Percentiles rank a stretch among this genome's conserved stretches.
Evolutionary conservation across 768 basidiomycete species (phyloP).

Genomic region (Kwoniella heveanensis): DNA sequence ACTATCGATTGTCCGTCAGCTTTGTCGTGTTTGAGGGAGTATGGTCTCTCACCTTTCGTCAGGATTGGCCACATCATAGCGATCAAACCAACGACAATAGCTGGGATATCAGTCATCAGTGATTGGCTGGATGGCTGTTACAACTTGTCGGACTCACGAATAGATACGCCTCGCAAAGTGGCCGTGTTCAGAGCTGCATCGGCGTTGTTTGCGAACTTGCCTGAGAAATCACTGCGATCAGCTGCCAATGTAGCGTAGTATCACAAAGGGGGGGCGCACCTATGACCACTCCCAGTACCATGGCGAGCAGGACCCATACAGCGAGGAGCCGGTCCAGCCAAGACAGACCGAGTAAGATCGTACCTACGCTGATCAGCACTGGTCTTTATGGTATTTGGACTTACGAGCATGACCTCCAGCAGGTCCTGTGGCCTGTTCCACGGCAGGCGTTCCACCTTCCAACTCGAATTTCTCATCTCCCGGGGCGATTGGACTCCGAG

Average conservation of each 20-base stretch:
- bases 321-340: constrained; percentile 67
- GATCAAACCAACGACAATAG: constrained; percentile 77
- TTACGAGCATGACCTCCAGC: no score
- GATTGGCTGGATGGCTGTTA: no score
- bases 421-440: no score
- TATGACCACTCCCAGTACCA: constrained; percentile 76
- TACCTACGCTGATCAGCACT: constrained; percentile 1
- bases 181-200: constrained; percentile 67
- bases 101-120: constrained; percentile 56
- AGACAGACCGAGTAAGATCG: constrained; percentile 4
- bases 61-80: constrained; percentile 85
- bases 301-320: constrained; percentile 67
- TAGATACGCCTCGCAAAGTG: constrained; percentile 70
- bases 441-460: no score
- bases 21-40: no score
- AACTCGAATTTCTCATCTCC: no score
- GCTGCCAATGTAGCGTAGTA: no score
- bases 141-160: no score
- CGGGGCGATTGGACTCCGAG: no score
- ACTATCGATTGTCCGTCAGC: constrained; percentile 54
- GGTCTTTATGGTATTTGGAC: no score
- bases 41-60: constrained; percentile 64
- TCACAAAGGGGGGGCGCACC: constrained; percentile 60
- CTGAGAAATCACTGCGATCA: not conserved
- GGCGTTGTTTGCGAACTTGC: constrained; percentile 60